Evolutionary conservation across 139 green algal species (phyloP), one percentile per base, ranked within the genome.

Genomic region (Chlorella ohadii): DNA sequence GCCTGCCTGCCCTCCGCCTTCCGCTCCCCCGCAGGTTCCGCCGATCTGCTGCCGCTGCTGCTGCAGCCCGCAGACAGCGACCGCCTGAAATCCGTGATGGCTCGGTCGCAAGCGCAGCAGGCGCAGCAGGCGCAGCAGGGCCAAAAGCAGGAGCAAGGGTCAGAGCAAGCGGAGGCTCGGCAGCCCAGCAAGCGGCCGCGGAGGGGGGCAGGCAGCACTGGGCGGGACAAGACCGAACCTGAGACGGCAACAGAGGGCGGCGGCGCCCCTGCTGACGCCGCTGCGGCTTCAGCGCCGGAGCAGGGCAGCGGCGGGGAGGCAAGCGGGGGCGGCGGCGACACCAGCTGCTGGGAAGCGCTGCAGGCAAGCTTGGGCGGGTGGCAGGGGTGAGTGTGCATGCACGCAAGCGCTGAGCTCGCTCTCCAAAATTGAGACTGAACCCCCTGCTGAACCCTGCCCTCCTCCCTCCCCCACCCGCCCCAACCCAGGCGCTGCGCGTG

Each of bases 1-100:
- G 5, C 17, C 11, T 11, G 34, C 17, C 11, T 64, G 44, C 39
- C 6, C 27, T 41, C 15, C 44, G 2, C n/a, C 44, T 51, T 51
- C 44, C 44, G 7, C 15, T 9, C 51, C 51, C 51, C 34, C 22
- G 57, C 76, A 83, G 78, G 63, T 12, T 75, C 63, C 0, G 22
- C 56, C 16, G 82, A 86, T 5, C 75, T 86, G 3, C 6, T 86
- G 73, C 82, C 82, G 31, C 73, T 86, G 71, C 64, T 86, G 71
- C 71, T 86, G 31, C 74, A 76, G 65, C 82, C 82, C 3, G 82
- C 82, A n/a, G 71, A 86, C 71, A 78, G 71, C 55, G 71, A 86
- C 23, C 7, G 72, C 44, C 34, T 86, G 17, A 65, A 74, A 38
- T 2, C 38, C 2, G 33, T 6, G 6, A 59, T 22, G 6, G 44